Conservation (phyloP, 805 yeast species). For the Ogataea zsoltii region DNA sequence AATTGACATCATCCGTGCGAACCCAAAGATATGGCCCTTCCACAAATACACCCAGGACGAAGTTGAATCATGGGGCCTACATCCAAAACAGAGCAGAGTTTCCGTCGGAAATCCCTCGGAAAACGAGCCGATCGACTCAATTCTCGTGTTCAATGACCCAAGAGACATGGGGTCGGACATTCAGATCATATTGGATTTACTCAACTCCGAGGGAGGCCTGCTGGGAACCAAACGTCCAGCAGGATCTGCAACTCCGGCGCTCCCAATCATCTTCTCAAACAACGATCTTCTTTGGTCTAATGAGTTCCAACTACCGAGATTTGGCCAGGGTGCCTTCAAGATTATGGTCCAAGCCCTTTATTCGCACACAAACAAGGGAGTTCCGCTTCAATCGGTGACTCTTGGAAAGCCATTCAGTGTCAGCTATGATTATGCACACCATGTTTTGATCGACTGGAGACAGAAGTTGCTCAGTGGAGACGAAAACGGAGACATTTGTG, state of each 20-base stretch:
- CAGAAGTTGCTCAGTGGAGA: conserved; percentile 33
- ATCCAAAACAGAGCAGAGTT: conserved; percentile 30
- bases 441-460: conserved; percentile 60
- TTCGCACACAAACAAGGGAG: conserved; percentile 37
- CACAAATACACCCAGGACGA: conserved; percentile 52
- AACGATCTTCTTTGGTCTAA: conserved; percentile 89
- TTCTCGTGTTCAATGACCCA: conserved; percentile 85
- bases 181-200: conserved; percentile 72
- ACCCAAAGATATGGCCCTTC: conserved; percentile 68
- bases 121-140: conserved; percentile 61
- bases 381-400: conserved; percentile 51
- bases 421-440: conserved; percentile 83
- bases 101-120: conserved; percentile 25
- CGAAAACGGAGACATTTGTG: conserved; percentile 25
- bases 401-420: conserved; percentile 81
- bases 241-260: conserved; percentile 43
- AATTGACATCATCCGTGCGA: conserved; percentile 63
- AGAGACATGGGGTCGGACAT: conserved; percentile 84
- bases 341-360: conserved; percentile 62
- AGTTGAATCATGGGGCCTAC: conserved; percentile 41
- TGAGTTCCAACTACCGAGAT: conserved; percentile 72
- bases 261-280: conserved; percentile 79
- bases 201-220: conserved; percentile 62
- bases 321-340: conserved; percentile 90
- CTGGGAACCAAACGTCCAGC: conserved; percentile 58